These are phyloP conservation scores for Fusarium pseudocircinatum DNA, from an alignment of 2,329 filamentous ascomycete species.

Conservation along the genomic window DNA sequence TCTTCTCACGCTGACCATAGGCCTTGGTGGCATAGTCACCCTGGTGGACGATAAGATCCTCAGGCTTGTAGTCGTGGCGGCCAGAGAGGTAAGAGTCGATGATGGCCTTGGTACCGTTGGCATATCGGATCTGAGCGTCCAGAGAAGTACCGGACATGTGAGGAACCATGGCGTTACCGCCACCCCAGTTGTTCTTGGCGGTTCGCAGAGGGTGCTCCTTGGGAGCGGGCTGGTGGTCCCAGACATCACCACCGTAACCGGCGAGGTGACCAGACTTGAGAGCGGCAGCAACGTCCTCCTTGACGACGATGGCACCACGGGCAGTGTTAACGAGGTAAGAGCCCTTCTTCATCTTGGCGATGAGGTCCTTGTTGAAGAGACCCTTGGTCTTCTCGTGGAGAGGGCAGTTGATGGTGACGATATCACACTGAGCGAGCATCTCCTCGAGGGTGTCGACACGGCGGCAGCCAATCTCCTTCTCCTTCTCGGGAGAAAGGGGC, in stretches of 20 bases:
- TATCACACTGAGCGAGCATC: constrained; percentile 91
- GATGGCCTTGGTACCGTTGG: constrained; percentile 87
- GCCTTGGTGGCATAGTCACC: constrained; percentile 96
- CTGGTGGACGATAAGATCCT: constrained; percentile 90
- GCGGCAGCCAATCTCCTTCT: constrained; percentile 95
- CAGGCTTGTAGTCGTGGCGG: constrained; percentile 83
- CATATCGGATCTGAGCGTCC: constrained; percentile 94
- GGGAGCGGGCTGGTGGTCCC: constrained; percentile 98
- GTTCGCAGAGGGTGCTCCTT: constrained; percentile 91
- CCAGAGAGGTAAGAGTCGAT: constrained; percentile 91
- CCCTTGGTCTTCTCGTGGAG: constrained; percentile 97
- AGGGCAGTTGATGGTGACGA: constrained; percentile 99
- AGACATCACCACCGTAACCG: constrained; percentile 89
- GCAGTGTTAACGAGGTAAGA: constrained; percentile 99
- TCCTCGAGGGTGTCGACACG: constrained; percentile 91
- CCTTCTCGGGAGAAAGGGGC: constrained; percentile 82
- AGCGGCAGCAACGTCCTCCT: constrained; percentile 96
- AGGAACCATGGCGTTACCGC: constrained; percentile 97
- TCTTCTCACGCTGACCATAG: constrained; percentile 78
- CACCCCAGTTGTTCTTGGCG: constrained; percentile 93
- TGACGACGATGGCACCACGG: constrained; percentile 98
- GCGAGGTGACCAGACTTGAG: constrained; percentile 91
- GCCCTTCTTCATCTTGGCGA: constrained; percentile 98
- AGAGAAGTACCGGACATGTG: constrained; percentile 99
- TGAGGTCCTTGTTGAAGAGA: constrained; percentile 98